Base-by-base conservation (phyloP, 139 green algal genomes). In the Mychonastes homosphaera region DNA sequence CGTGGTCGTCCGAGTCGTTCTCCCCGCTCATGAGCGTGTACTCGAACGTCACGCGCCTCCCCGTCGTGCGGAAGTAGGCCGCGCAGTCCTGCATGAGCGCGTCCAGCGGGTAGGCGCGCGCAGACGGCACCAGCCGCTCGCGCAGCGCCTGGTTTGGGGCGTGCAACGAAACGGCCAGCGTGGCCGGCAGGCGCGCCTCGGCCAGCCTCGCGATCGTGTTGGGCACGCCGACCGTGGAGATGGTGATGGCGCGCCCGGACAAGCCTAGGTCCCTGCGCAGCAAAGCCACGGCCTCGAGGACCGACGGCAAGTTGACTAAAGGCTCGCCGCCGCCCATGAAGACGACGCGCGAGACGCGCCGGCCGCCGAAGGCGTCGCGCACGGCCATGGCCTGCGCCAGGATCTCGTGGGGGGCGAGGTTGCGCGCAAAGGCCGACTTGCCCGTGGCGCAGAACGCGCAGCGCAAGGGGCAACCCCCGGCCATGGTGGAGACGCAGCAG, bases 361-460 rank as follows among this genome's bases (percentile, higher is more conserved):
- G 35, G 0, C 74, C 75, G 23, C 47, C n/a, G 59, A 87, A 93
- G 23, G 64, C 30, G 71, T 90, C 79, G 69, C 88, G 72, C 12
- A 92, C 58, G 3, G 78, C 78, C 35, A 91, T 30, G 16, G 90
- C 84, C 63, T 97, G 90, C 71, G 96, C 86, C 46, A 95, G 39
- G 35, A 98, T 95, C 78, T 99, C 92, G 61, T 94, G 74, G 0
- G 85, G 43, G n/a, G 57, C 40, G 32, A 99, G 77, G 73, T 96
- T 95, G 49, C 92, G 78, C 1, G 87, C 82, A 72, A 97, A 98
- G 62, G 91, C 92, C 34, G 87, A 89, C 70, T 97, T 95, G 53
- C 92, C 92, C 9, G 92, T 99, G 4, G 87, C 89, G 67, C 92
- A 99, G 76, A 99, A 99, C 18, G 83, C 89, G 82, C 92, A 99